Base-by-base conservation (phyloP, 2,329 filamentous ascomycete species). In the Whalleya microplaca region DNA sequence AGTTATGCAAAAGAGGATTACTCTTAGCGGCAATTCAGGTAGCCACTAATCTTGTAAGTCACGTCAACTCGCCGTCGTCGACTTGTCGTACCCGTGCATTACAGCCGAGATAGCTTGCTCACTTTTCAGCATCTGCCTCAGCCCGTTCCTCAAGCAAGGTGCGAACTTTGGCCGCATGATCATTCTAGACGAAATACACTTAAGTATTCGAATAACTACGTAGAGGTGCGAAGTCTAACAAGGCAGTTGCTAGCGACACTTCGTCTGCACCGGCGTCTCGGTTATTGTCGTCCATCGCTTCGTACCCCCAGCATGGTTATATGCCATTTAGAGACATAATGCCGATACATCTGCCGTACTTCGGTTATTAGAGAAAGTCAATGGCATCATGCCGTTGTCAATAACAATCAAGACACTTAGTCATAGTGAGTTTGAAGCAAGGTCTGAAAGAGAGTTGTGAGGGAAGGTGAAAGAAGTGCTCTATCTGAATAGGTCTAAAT, bases 171-270 rank as follows among this genome's bases (percentile, higher is more conserved):
- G 87, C 0, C 80, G 85, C 3, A 76, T 92, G 40, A 73, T 93
- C 14, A 88, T 88, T 0, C 75, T 93, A 0, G 90, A 94, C 59
- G 89, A 94, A 68, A 90, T 90, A 0, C 90, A 95, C n/a, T n/a
- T 68, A 92, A 92, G 73, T 91, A 87, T 68, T 85, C 91, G 80
- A 82, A 79, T 12, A 75, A 77, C 0, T 80, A 81, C 0, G 70
- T 77, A 0, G 84, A 87, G 41, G 82, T 83, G 1, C 69, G 74
- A 2, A 75, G 75, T 0, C 78, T 93, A 23, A 92, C 88, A 0
- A 78, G 88, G 5, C 78, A 78, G 0, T 75, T 93, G 0, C 75
- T 91, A 0, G 76, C 78, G 0, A 81, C 83, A 0, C 88, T 94
- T 61, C 82, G 90, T 0, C 77, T 88, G 18, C 89, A 94, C 70